These are phyloP conservation scores for Leccinum subrobustum DNA, from an alignment of 1,284 basidiomycete species.

Conservation along the genomic window DNA sequence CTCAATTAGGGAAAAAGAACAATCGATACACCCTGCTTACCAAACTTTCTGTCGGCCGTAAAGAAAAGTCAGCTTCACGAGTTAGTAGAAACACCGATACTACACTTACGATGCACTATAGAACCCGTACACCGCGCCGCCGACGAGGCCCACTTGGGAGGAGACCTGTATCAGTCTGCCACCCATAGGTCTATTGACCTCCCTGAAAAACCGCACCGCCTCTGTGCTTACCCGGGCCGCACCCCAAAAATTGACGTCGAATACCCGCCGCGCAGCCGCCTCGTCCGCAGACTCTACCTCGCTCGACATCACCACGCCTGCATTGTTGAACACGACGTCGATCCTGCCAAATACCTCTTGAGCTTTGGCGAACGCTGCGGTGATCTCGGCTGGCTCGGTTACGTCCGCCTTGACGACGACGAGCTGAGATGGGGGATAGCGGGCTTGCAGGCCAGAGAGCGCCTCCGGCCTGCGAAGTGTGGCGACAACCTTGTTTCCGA, in stretches of 20 bases:
- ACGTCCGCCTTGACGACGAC: slow-evolving; percentile 43
- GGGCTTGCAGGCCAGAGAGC: slow-evolving; percentile 28
- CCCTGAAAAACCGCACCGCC: slow-evolving; percentile 35
- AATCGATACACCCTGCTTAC: slow-evolving; percentile 6
- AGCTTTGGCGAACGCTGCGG: slow-evolving; percentile 34
- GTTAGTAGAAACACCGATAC: background rate
- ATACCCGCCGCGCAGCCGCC: slow-evolving; percentile 25
- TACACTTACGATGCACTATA: slow-evolving; percentile 30
- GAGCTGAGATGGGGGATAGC: slow-evolving; percentile 32
- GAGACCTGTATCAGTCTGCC: slow-evolving; percentile 31
- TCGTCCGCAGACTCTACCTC: slow-evolving; percentile 28
- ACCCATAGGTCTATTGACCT: slow-evolving; percentile 31
- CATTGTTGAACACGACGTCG: slow-evolving; percentile 43
- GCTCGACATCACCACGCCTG: slow-evolving; percentile 11
- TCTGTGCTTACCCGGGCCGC: slow-evolving; percentile 25
- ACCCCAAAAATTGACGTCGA: slow-evolving; percentile 39
- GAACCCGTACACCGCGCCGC: slow-evolving; percentile 4
- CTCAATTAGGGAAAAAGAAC: too few species aligned
- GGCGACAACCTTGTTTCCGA: slow-evolving; percentile 36
- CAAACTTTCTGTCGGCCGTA: slow-evolving; percentile 22
- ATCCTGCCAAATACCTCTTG: slow-evolving; percentile 38
- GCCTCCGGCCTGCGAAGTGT: slow-evolving; percentile 32
- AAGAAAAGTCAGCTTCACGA: background rate
- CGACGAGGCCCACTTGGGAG: slow-evolving; percentile 22
- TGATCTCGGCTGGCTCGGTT: slow-evolving; percentile 27